Evolutionary conservation across 768 basidiomycete genomes (phyloP).

Genomic region (Punctularia strigosozonata): DNA sequence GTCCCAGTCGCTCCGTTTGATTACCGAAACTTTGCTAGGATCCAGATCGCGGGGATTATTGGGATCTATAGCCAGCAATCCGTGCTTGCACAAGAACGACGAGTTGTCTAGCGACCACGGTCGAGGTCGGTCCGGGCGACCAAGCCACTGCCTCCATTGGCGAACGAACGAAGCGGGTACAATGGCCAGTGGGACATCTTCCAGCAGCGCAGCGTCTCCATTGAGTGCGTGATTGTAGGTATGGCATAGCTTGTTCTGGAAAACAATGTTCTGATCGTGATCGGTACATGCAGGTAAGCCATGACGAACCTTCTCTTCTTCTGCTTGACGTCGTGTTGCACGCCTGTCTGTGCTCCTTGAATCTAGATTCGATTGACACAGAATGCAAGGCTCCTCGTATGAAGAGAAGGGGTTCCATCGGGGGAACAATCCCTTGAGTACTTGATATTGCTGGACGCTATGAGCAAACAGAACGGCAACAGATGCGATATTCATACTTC

Average conservation of each 20-base stretch:
- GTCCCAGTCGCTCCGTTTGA: slow-evolving; percentile 57
- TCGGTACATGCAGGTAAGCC: neutral
- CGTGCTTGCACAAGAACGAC: slow-evolving; percentile 57
- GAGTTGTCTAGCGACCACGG: slow-evolving; percentile 55
- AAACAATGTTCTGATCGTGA: neutral
- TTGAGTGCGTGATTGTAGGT: slow-evolving; percentile 46
- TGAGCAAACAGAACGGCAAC: neutral
- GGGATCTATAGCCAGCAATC: slow-evolving; percentile 52
- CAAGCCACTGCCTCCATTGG: slow-evolving; percentile 61
- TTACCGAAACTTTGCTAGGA: slow-evolving; percentile 37
- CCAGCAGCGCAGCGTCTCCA: slow-evolving; percentile 31
- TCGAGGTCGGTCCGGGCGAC: slow-evolving; percentile 41
- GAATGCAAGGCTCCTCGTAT: slow-evolving; percentile 39
- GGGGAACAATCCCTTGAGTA: slow-evolving; percentile 51
- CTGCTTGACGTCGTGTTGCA: slow-evolving; percentile 51
- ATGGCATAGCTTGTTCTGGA: slow-evolving; percentile 49
- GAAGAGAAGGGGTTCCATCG: slow-evolving; percentile 47
- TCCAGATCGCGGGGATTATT: slow-evolving; percentile 49
- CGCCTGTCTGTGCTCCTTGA: slow-evolving; percentile 50
- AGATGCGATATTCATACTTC: too few species aligned
- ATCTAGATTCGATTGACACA: slow-evolving; percentile 49
- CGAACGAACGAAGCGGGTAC: slow-evolving; percentile 51
- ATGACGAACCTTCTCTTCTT: slow-evolving; percentile 60
- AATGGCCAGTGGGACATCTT: slow-evolving; percentile 42
- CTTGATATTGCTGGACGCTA: slow-evolving; percentile 34